Conservation (phyloP, 495 filamentous ascomycete species). For the Cryomyces minteri region DNA sequence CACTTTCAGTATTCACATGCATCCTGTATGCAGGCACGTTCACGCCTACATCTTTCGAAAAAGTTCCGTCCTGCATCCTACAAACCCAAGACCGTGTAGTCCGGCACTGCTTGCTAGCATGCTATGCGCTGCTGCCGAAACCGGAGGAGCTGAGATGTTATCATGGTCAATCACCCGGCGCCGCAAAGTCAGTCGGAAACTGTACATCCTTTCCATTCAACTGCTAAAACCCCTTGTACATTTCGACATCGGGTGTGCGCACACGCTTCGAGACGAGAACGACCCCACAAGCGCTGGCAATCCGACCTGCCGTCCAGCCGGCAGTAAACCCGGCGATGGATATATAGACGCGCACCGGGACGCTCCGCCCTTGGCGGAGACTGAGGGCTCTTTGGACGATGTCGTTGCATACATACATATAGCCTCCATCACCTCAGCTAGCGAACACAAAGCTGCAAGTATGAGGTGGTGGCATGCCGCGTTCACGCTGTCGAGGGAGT, state of each 20-base stretch:
- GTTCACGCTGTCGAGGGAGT: constrained; percentile 7
- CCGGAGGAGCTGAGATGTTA: constrained; percentile 19
- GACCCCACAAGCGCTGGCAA: not conserved
- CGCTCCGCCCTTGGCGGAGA: not conserved
- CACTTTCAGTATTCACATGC: constrained; percentile 23
- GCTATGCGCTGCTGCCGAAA: constrained; percentile 24
- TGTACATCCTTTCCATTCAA: constrained; percentile 18
- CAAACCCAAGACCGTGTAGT: constrained; percentile 18
- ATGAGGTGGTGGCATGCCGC: constrained; percentile 11
- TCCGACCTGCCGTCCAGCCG: not conserved
- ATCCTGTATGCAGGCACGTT: constrained; percentile 21
- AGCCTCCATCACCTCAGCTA: constrained; percentile 9
- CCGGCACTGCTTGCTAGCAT: constrained; percentile 22
- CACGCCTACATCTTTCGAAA: constrained; percentile 21
- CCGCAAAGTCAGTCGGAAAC: constrained; percentile 13
- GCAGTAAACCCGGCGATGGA: not conserved
- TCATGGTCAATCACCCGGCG: constrained; percentile 9
- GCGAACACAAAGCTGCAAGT: constrained; percentile 12
- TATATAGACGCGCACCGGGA: not conserved
- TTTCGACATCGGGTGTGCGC: constrained; percentile 9
- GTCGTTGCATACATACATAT: constrained; percentile 12
- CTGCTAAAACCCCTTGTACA: constrained; percentile 10
- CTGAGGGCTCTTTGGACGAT: constrained; percentile 7
- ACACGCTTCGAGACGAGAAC: constrained; percentile 6
- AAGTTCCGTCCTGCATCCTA: constrained; percentile 17